Conservation (phyloP, 352 stramenopile species). For the Pythium folliculosum region DNA sequence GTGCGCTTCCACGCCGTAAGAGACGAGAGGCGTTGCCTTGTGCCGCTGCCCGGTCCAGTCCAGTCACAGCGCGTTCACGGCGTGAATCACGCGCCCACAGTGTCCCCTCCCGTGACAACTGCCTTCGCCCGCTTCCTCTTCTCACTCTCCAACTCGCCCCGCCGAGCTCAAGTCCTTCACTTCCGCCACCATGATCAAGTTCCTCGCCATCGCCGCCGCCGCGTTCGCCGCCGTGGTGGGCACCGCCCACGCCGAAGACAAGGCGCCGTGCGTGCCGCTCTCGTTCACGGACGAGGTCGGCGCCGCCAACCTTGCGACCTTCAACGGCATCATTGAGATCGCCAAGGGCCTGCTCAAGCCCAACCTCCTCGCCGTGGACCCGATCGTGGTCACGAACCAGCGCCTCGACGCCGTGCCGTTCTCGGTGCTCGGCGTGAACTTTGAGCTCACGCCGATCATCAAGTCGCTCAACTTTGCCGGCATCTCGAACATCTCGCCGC, state of each 20-base stretch:
- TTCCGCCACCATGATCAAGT: constrained; percentile 38
- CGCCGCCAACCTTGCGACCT: constrained; percentile 38
- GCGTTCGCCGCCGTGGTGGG: constrained; percentile 19
- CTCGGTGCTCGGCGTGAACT: constrained; percentile 52
- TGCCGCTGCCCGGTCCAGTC: not conserved
- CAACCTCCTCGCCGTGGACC: constrained; percentile 37
- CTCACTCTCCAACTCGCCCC: constrained; percentile 26
- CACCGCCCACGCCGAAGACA: constrained; percentile 29
- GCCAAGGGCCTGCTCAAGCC: constrained; percentile 32
- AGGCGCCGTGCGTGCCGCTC: constrained; percentile 39
- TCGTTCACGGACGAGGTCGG: constrained; percentile 44
- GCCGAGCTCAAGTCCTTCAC: constrained; percentile 15
- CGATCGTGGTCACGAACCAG: constrained; percentile 40
- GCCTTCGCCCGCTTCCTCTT: not conserved
- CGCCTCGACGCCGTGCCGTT: constrained; percentile 46
- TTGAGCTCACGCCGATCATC: constrained; percentile 53
- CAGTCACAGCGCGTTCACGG: not conserved
- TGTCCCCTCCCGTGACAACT: constrained; percentile 1
- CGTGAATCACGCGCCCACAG: not conserved
- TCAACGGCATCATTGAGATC: constrained; percentile 52
- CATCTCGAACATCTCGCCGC: constrained; percentile 44
- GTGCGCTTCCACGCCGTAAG: not conserved
- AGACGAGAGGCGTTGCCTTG: too few species aligned
- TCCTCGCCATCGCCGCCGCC: constrained; percentile 34
- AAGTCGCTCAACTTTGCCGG: constrained; percentile 46